phyloP scores from a whole-genome alignment of 139 green algal species.

The Pseudopediastrum boryanum region DNA sequence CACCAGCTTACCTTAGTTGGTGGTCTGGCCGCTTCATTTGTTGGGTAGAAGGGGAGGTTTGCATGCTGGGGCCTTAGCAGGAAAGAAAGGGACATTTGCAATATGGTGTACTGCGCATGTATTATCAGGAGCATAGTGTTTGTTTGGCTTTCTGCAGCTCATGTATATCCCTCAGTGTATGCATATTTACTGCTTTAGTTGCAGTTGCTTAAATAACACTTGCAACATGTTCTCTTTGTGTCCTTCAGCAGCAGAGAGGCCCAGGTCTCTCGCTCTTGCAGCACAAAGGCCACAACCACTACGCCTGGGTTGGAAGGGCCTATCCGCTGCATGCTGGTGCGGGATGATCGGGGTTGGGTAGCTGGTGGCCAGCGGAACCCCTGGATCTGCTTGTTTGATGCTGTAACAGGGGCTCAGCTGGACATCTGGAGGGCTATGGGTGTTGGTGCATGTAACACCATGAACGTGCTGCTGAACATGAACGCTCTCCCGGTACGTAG shows the following conservation, averaged over 20 bases:
- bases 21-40: no score
- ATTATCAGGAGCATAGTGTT: background rate
- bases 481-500: no score
- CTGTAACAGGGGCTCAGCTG: conserved; percentile 41
- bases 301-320: background rate
- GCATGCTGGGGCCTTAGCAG: no score
- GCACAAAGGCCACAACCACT: background rate
- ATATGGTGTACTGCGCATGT: no score
- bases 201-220: background rate
- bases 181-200: background rate
- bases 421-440: conserved; percentile 41
- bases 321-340: conserved; percentile 36
- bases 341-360: conserved; percentile 45
- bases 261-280: background rate
- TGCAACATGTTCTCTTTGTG: background rate
- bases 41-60: no score
- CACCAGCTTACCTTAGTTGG: no score
- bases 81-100: no score
- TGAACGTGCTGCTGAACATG: conserved; percentile 13
- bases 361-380: conserved; percentile 36
- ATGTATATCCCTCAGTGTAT: background rate
- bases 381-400: conserved; percentile 55
- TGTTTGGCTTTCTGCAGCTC: background rate
- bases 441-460: conserved; percentile 41
- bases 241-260: background rate